Percentiles rank a stretch among this genome's conserved stretches.
These are phyloP conservation scores for Chaetomium fimeti DNA, from an alignment of 495 filamentous ascomycete species.

Conservation along the genomic window DNA sequence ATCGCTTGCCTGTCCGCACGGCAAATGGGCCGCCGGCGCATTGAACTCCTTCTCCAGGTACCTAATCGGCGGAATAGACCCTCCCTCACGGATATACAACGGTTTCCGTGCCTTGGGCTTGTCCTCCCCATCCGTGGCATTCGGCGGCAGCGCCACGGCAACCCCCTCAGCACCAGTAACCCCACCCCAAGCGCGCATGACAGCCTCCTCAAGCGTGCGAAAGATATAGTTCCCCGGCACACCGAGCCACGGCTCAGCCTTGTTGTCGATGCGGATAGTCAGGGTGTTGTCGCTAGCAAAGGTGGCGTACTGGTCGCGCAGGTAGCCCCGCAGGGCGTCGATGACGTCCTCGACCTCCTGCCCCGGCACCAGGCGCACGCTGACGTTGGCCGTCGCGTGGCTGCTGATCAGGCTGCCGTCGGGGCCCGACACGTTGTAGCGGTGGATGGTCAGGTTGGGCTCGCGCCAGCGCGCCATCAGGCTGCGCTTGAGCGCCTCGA, in stretches of 20 bases:
- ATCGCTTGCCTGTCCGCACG: constrained; percentile 94
- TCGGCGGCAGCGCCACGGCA: constrained; percentile 14
- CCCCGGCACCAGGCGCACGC: constrained; percentile 88
- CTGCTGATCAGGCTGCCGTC: constrained; percentile 86
- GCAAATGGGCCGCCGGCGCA: constrained; percentile 88
- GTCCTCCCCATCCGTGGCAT: constrained; percentile 23
- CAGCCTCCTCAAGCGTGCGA: constrained; percentile 78
- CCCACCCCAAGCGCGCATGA: constrained; percentile 71
- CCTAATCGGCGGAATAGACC: constrained; percentile 86
- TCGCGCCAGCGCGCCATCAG: constrained; percentile 96
- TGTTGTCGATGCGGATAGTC: constrained; percentile 80
- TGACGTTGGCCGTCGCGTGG: constrained; percentile 79
- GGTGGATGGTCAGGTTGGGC: constrained; percentile 88
- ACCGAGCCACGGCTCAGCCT: constrained; percentile 94
- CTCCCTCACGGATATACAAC: constrained; percentile 93
- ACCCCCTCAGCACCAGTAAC: not conserved
- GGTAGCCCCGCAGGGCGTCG: constrained; percentile 59
- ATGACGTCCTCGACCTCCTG: constrained; percentile 79
- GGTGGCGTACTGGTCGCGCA: constrained; percentile 66
- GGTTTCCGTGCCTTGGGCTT: constrained; percentile 50
- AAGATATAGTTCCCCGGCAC: constrained; percentile 91
- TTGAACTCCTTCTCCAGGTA: constrained; percentile 94
- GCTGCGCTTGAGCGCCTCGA: constrained; percentile 66
- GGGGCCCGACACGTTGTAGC: constrained; percentile 83
- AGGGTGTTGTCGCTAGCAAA: constrained; percentile 78